A percentile compares a stretch with the other conserved stretches of the same genome.
Evolutionary conservation across 139 green algal genomes (phyloP).

Genomic region (Choricystis sp.): DNA sequence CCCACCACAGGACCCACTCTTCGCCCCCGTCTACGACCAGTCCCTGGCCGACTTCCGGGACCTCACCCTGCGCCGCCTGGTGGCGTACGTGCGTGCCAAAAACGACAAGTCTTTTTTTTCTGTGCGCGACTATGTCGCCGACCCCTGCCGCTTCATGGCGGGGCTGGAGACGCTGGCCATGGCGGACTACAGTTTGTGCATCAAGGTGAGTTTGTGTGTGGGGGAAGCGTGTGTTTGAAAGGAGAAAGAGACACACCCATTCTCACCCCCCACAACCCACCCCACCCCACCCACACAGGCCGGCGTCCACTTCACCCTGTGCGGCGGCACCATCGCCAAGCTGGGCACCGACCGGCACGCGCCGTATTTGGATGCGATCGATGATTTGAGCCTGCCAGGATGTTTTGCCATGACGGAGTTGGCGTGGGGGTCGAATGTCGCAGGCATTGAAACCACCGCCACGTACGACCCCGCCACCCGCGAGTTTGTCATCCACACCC

Average conservation of each 20-base stretch:
- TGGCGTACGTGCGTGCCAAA: constrained; percentile 33
- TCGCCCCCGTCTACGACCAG: constrained; percentile 50
- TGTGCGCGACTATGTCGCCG: constrained; percentile 36
- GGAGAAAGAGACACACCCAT: neutral
- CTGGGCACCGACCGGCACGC: constrained; percentile 75
- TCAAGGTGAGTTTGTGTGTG: too few species aligned
- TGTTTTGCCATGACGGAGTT: constrained; percentile 81
- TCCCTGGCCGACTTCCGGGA: constrained; percentile 50
- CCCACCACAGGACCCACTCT: constrained; percentile 46
- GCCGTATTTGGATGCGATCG: constrained; percentile 26
- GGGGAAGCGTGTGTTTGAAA: neutral
- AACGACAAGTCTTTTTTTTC: constrained; percentile 37
- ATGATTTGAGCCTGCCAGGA: constrained; percentile 49
- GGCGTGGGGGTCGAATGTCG: constrained; percentile 74
- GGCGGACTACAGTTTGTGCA: constrained; percentile 67
- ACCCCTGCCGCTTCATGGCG: constrained; percentile 45
- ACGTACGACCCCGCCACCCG: constrained; percentile 12
- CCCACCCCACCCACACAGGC: constrained; percentile 1
- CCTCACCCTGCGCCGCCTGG: constrained; percentile 51
- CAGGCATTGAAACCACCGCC: constrained; percentile 68
- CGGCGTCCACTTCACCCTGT: constrained; percentile 77
- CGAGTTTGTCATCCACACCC: constrained; percentile 76
- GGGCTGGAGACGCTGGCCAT: constrained; percentile 50
- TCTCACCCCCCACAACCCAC: neutral
- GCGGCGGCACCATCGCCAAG: constrained; percentile 38